Conservation (phyloP, 768 basidiomycete genomes). For the Postia placenta region DNA sequence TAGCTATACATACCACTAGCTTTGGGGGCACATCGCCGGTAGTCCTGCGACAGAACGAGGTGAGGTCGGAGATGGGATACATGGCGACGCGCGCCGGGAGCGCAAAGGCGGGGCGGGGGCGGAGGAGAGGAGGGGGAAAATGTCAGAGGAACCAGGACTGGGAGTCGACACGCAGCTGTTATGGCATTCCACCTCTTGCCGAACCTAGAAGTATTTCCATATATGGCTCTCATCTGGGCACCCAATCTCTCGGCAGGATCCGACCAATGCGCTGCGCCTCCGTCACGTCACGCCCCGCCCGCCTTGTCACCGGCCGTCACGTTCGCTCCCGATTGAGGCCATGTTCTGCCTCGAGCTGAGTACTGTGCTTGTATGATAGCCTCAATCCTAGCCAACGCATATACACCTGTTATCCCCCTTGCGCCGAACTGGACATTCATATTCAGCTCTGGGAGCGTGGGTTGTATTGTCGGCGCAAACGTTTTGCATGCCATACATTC, state of each 20-base stretch:
- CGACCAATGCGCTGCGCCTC: background rate
- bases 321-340: too few species aligned
- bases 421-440: background rate
- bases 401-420: too few species aligned
- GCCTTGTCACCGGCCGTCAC: background rate
- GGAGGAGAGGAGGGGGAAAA: background rate
- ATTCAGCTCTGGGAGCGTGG: background rate
- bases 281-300: background rate
- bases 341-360: too few species aligned
- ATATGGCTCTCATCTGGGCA: background rate
- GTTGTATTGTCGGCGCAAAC: background rate
- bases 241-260: background rate
- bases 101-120: conserved; percentile 3
- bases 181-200: background rate
- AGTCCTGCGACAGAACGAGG: conserved; percentile 78
- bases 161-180: background rate
- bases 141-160: background rate
- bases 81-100: conserved; percentile 24
- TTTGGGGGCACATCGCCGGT: conserved; percentile 84
- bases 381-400: too few species aligned
- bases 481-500: background rate
- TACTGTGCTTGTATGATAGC: too few species aligned
- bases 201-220: background rate
- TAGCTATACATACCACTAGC: conserved; percentile 60
- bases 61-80: conserved; percentile 88